A percentile compares a stretch with the other conserved stretches of the same genome.
Evolutionary conservation across 2,329 filamentous ascomycete genomes (phyloP).

Genomic region (Aspergillus unguis): DNA sequence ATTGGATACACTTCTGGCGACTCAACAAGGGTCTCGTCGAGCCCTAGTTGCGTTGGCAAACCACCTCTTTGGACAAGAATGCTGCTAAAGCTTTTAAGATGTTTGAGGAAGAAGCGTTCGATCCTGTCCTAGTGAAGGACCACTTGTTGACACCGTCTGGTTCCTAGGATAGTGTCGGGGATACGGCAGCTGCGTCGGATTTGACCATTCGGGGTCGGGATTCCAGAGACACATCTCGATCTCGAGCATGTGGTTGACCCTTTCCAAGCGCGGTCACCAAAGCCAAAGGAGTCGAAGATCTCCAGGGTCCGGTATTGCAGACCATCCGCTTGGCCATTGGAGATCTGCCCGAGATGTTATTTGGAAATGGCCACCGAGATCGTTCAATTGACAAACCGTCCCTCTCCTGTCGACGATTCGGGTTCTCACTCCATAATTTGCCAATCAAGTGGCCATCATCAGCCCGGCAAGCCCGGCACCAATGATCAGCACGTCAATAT

Average conservation of each 20-base stretch:
- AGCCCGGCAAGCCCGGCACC: constrained; percentile 52
- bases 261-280: constrained; percentile 61
- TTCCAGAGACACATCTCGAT: constrained; percentile 53
- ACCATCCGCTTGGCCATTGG: constrained; percentile 23
- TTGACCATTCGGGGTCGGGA: constrained; percentile 55
- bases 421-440: constrained; percentile 47
- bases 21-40: constrained; percentile 52
- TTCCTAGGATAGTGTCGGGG: constrained; percentile 59
- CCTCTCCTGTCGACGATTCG: constrained; percentile 48
- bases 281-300: constrained; percentile 67
- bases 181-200: constrained; percentile 60
- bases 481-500: constrained; percentile 35
- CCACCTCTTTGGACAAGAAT: constrained; percentile 59
- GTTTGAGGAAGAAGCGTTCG: constrained; percentile 64
- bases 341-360: constrained; percentile 9
- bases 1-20: constrained; percentile 56
- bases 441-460: constrained; percentile 50
- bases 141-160: constrained; percentile 63
- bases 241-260: constrained; percentile 67
- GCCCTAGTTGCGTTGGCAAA: constrained; percentile 52
- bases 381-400: constrained; percentile 10
- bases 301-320: constrained; percentile 17
- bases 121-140: constrained; percentile 70
- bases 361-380: no score
- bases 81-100: constrained; percentile 53